Evolutionary conservation across 495 filamentous ascomycete species (phyloP).

Genomic region (Echria macrotheca): DNA sequence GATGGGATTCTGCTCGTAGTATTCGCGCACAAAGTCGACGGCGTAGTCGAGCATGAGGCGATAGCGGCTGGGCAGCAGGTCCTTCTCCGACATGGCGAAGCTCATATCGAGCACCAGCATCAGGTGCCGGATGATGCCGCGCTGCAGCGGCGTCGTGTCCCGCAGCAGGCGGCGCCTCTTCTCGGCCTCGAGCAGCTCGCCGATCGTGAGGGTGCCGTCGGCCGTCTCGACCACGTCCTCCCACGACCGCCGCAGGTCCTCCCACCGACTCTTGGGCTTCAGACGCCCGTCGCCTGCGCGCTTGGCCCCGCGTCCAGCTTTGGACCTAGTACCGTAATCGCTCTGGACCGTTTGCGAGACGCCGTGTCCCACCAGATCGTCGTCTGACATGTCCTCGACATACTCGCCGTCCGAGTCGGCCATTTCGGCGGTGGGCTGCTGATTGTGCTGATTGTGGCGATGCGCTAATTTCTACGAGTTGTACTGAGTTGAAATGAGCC

Average conservation of each 20-base stretch:
- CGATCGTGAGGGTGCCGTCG: constrained; percentile 36
- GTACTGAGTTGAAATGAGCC: too few species aligned
- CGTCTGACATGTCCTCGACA: constrained; percentile 66
- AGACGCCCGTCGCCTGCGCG: constrained; percentile 20
- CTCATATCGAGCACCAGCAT: constrained; percentile 91
- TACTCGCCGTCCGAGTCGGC: constrained; percentile 82
- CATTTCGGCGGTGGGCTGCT: constrained; percentile 40
- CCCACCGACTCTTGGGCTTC: constrained; percentile 38
- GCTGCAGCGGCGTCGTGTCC: constrained; percentile 90
- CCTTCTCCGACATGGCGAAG: constrained; percentile 91
- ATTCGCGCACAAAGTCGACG: constrained; percentile 83
- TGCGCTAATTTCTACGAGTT: too few species aligned
- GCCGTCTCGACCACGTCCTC: constrained; percentile 38
- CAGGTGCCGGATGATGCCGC: constrained; percentile 92
- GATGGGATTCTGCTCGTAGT: constrained; percentile 99
- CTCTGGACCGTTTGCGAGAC: constrained; percentile 15
- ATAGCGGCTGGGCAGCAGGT: constrained; percentile 81
- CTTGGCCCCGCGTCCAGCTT: constrained; percentile 13
- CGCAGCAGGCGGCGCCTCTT: constrained; percentile 57
- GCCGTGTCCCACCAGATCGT: constrained; percentile 58
- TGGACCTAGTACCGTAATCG: constrained; percentile 21
- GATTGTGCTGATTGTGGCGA: neutral
- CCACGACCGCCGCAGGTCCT: constrained; percentile 45
- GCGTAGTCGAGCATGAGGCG: constrained; percentile 78
- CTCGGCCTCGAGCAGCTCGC: constrained; percentile 39